Conservation (phyloP, 2,329 filamentous ascomycete genomes). For the Epichloe uncinata region DNA sequence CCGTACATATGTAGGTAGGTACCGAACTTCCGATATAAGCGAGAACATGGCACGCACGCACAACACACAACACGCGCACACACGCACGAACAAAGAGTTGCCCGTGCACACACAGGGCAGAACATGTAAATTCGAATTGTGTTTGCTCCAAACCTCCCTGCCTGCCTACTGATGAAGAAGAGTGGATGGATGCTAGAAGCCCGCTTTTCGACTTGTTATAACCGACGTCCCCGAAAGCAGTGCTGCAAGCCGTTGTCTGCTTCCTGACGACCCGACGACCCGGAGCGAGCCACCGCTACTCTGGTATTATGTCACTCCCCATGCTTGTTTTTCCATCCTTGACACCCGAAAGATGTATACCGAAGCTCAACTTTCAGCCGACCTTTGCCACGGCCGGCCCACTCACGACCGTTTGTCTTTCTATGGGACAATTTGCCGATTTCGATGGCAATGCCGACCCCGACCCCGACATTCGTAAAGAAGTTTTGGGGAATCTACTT, state of each 20-base stretch:
- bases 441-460: not conserved
- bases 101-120: not conserved
- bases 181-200: not conserved
- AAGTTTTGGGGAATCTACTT: not conserved
- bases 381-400: not conserved
- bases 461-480: no score
- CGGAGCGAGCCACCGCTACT: not conserved
- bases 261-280: not conserved
- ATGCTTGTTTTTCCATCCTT: not conserved
- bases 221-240: not conserved
- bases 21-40: conserved; percentile 5
- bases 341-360: not conserved
- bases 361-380: not conserved
- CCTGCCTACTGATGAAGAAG: not conserved
- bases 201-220: no score
- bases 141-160: not conserved
- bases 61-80: not conserved
- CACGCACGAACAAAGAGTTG: not conserved
- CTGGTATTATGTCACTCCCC: not conserved
- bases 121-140: not conserved
- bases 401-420: not conserved
- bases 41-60: conserved; percentile 1
- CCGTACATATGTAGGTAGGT: not conserved
- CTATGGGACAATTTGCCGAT: not conserved
- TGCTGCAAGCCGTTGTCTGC: not conserved